These are phyloP conservation scores for Pinus taeda DNA, from an alignment of 75 land plant genomes.

Conservation along the genomic window DNA sequence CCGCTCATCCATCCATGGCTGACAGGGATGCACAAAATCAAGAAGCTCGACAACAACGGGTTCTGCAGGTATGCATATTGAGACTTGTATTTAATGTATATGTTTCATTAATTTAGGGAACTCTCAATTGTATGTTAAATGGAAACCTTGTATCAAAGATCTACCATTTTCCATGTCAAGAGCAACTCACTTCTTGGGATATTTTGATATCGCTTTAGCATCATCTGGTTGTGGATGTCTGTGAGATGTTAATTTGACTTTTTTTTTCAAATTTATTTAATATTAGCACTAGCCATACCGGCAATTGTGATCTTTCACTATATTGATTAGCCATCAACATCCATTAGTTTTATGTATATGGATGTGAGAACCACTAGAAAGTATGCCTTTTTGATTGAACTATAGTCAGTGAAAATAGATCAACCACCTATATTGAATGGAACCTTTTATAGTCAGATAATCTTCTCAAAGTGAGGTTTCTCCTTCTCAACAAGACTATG, in stretches of 20 bases:
- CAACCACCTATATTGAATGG: not conserved
- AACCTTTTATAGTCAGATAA: not conserved
- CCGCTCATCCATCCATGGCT: slow-evolving; percentile 67
- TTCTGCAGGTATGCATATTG: slow-evolving; percentile 60
- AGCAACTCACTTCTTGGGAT: not conserved
- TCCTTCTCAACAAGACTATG: not conserved
- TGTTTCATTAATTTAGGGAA: no score
- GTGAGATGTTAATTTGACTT: no score
- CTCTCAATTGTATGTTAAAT: not conserved
- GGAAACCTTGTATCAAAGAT: not conserved
- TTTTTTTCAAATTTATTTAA: no score
- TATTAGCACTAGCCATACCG: no score
- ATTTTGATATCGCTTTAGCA: not conserved
- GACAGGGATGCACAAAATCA: slow-evolving; percentile 92
- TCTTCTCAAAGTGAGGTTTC: not conserved
- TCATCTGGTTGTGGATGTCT: no score
- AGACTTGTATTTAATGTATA: no score
- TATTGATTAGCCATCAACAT: no score
- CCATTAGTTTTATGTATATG: no score
- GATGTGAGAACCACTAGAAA: no score
- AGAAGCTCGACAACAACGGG: slow-evolving; percentile 88
- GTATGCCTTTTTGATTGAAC: no score
- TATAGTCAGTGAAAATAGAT: not conserved
- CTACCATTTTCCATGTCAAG: not conserved
- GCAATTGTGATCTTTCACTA: no score